phyloP scores from a whole-genome alignment of 345 rosid species.

The Luvunga scandens region DNA sequence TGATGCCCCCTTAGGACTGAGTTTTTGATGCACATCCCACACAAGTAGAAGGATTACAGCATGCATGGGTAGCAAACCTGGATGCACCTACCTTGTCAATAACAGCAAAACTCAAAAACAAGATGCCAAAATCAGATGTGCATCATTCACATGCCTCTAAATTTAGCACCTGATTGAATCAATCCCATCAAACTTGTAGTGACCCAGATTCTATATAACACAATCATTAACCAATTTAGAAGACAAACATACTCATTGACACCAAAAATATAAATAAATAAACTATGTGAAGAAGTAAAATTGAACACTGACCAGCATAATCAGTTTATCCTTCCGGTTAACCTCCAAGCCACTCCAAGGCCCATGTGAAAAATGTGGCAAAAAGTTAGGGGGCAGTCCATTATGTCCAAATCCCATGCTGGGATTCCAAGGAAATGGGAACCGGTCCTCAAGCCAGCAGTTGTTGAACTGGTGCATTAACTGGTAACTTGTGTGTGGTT shows the following conservation, averaged over 20 bases:
- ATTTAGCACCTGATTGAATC: background rate
- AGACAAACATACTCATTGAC: background rate
- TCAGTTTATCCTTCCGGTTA: constrained; percentile 33
- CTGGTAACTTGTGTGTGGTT: constrained; percentile 21
- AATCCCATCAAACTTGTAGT: background rate
- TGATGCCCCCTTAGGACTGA: background rate
- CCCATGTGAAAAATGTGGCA: background rate
- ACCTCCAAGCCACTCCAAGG: constrained; percentile 13
- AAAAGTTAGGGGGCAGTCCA: background rate
- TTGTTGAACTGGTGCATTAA: background rate
- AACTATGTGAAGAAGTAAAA: background rate
- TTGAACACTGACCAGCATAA: constrained; percentile 38
- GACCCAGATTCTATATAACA: background rate
- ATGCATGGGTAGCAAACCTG: background rate
- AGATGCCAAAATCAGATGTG: background rate
- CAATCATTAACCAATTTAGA: background rate
- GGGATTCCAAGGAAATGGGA: constrained; percentile 10
- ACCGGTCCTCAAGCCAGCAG: background rate
- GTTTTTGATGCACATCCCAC: background rate
- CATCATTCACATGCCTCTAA: background rate
- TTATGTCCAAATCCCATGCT: background rate
- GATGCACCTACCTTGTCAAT: background rate
- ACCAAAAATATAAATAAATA: background rate
- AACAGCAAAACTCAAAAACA: background rate
- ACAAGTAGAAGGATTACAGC: background rate